Evolutionary conservation across 192 early-diverging fungal genomes (phyloP).

Genomic region (Backusella tarrabulga): DNA sequence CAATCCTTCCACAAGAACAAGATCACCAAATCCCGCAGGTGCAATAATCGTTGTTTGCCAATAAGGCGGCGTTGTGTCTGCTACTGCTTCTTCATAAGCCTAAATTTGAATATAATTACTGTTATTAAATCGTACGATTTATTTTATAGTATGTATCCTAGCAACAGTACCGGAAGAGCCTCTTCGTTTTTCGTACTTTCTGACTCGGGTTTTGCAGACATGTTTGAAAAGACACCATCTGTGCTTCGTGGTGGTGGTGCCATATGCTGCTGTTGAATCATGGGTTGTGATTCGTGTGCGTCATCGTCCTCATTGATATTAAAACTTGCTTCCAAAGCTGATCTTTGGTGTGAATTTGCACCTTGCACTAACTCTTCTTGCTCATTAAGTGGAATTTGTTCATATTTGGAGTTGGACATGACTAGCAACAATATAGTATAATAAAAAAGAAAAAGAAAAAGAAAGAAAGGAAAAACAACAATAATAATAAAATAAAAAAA

Average conservation of each 20-base stretch:
- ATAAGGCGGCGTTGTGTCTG: conserved; percentile 62
- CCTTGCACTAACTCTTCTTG: neutral
- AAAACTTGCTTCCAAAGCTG: conserved; percentile 4
- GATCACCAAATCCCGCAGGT: conserved; percentile 66
- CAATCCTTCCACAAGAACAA: conserved; percentile 86
- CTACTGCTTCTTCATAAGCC: conserved; percentile 73
- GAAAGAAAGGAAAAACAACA: neutral
- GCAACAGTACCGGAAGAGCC: conserved; percentile 37
- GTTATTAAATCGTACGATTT: neutral
- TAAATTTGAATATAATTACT: conserved; percentile 5
- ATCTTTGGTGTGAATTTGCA: neutral
- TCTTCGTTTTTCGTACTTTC: conserved; percentile 40
- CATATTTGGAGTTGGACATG: neutral
- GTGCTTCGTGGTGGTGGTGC: neutral
- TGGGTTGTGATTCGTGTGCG: neutral
- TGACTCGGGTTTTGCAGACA: conserved; percentile 50
- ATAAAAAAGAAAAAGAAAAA: neutral
- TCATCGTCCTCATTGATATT: conserved; percentile 10
- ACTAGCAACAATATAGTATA: neutral
- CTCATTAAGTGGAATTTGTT: conserved; percentile 4
- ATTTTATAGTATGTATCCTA: neutral
- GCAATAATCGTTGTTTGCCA: conserved; percentile 72
- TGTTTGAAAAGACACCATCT: conserved; percentile 53
- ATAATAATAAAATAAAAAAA: no score
- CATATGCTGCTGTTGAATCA: neutral